A percentile compares a stretch with the other conserved stretches of the same genome.
These are phyloP conservation scores for Zygosaccharomyces kombuchaensis DNA, from an alignment of 805 yeast genomes.

Conservation along the genomic window DNA sequence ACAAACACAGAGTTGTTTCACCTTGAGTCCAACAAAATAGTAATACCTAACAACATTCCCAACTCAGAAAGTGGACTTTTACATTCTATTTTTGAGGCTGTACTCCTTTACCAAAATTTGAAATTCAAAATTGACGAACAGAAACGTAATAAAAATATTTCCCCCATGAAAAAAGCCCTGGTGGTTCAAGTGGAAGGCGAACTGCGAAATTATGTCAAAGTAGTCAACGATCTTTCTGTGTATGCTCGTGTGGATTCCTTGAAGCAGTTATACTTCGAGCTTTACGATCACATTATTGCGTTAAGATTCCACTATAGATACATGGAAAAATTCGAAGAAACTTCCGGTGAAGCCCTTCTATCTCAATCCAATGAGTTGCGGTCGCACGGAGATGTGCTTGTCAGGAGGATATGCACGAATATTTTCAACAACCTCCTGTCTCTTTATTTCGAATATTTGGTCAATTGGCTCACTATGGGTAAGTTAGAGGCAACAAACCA, in stretches of 20 bases:
- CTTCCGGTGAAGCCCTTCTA: conserved; percentile 49
- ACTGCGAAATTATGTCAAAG: conserved; percentile 40
- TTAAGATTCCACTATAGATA: conserved; percentile 56
- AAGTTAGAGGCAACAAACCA: conserved; percentile 48
- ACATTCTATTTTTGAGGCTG: conserved; percentile 63
- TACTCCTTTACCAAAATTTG: conserved; percentile 55
- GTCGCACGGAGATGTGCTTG: conserved; percentile 58
- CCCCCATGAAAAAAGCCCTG: conserved; percentile 63
- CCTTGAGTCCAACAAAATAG: conserved; percentile 35
- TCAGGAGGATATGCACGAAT: conserved; percentile 41
- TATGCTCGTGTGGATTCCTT: conserved; percentile 31
- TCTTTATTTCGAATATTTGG: conserved; percentile 59
- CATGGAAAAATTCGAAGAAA: conserved; percentile 30
- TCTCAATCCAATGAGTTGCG: conserved; percentile 47
- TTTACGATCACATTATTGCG: conserved; percentile 49
- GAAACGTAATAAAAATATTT: conserved; percentile 28
- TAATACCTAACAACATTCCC: conserved; percentile 50
- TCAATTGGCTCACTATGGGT: conserved; percentile 69
- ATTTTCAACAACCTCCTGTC: conserved; percentile 45
- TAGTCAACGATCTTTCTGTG: conserved; percentile 44
- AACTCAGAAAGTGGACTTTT: conserved; percentile 54
- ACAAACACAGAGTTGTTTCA: conserved; percentile 56
- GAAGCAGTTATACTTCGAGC: conserved; percentile 30
- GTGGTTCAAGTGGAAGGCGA: conserved; percentile 43
- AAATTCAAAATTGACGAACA: conserved; percentile 28